Conservation (phyloP, 2,329 filamentous ascomycete genomes). For the Apiospora sp. region DNA sequence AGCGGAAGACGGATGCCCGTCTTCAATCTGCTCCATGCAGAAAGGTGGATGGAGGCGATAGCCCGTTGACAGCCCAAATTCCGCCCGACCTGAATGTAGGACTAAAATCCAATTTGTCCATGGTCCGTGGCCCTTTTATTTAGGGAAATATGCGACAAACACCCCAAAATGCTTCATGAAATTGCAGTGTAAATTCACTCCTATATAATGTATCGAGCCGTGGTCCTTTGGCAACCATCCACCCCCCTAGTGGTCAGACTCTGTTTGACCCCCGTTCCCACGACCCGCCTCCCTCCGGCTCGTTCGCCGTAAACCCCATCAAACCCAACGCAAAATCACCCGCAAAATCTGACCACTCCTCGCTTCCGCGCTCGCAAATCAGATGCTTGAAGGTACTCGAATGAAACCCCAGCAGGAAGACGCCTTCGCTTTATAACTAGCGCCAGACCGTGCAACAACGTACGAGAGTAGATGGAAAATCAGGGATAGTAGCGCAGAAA, state of each 20-base stretch:
- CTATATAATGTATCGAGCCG: conserved; percentile 18
- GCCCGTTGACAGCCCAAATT: background rate
- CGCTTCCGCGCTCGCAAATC: conserved; percentile 14
- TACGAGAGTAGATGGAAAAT: conserved; percentile 15
- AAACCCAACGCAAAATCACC: conserved; percentile 1
- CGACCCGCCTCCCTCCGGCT: background rate
- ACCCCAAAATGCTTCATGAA: background rate
- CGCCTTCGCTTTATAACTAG: conserved; percentile 24
- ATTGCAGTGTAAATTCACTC: conserved; percentile 19
- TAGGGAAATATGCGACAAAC: background rate
- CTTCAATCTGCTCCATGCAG: background rate
- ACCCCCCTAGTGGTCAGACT: conserved; percentile 2
- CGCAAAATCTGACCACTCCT: conserved; percentile 5
- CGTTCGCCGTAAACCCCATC: background rate
- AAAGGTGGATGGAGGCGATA: background rate
- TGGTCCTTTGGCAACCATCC: background rate
- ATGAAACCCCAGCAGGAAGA: conserved; percentile 18
- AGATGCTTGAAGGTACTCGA: conserved; percentile 8
- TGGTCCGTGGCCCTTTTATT: background rate
- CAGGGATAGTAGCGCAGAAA: background rate
- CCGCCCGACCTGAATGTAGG: background rate
- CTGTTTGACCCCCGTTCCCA: background rate
- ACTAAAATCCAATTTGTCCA: background rate
- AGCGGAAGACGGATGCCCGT: conserved; percentile 19
- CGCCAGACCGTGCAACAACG: conserved; percentile 23